Evolutionary conservation across 2,329 filamentous ascomycete genomes (phyloP), one percentile per base, ranked within the genome.

Genomic region (Ceratocystis ficicola): DNA sequence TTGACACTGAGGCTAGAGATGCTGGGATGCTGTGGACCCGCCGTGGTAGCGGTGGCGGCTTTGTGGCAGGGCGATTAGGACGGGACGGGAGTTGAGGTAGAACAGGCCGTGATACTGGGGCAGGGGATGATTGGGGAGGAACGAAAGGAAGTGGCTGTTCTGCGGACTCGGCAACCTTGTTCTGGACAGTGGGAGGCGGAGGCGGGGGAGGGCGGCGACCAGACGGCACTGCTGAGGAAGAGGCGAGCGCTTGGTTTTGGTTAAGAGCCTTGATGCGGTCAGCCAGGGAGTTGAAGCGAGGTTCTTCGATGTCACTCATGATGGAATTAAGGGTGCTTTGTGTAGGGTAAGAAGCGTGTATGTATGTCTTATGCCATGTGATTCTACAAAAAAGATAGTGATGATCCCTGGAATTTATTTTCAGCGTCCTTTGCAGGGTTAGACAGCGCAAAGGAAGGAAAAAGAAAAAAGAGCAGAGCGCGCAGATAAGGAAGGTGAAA

Each of bases 251-350:
- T 74, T 83, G 82, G 73, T 86, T 80, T 71, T 77, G 75, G 70
- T 86, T 86, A 69, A 87, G 77, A 36, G 84, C 84, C 8, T 84
- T 83, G 69, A 86, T 86, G 64, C 84, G 79, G 73, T 86, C 83
- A 3, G 82, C 79, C 30, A 87, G 77, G 6, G 80, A 81, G 67
- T 77, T 84, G 73, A 84, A 86, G 68, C 81, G 81, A 48, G 83
- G 83, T 71, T 86, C 84, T 70, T 85, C 82, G 57, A 79, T 76
- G 64, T 86, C 84, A 6, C 82, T 78, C 84, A 86, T 65, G 22
- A 30, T 59, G 55, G 12, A 36, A 30, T n/a, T 7, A 30, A 20
- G 17, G 15, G 7, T 36, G 55, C 10, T 15, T 10, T 41, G 10
- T 15, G 36, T 41, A 12, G 36, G 36, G 36, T 12, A 15, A 41